These are phyloP conservation scores for Marasmius sp. DNA, from an alignment of 1,284 basidiomycete genomes.

Conservation along the genomic window DNA sequence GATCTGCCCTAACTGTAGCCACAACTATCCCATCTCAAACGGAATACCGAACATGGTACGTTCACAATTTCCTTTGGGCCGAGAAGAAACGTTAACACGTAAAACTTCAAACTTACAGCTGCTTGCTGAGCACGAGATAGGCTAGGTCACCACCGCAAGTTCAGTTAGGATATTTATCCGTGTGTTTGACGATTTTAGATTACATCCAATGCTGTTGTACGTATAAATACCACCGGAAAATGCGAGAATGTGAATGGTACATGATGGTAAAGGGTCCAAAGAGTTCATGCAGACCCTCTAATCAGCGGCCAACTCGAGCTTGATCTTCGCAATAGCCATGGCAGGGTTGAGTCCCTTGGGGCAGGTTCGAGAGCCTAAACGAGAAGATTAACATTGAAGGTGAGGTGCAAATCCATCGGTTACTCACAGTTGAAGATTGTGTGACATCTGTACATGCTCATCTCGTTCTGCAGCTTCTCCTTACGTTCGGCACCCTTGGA, in stretches of 20 bases:
- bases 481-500: constrained; percentile 79
- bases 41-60: constrained; percentile 98
- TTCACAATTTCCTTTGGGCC: constrained; percentile 8
- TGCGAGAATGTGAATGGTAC: background rate
- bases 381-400: background rate
- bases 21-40: constrained; percentile 88
- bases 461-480: constrained; percentile 92
- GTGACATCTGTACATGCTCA: constrained; percentile 92
- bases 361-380: constrained; percentile 80
- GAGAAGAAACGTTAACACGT: background rate
- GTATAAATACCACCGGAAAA: background rate
- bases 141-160: constrained; percentile 26
- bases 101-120: constrained; percentile 50
- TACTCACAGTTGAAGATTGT: constrained; percentile 94
- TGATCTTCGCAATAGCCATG: constrained; percentile 85
- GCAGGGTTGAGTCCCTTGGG: constrained; percentile 96
- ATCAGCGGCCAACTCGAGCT: constrained; percentile 83
- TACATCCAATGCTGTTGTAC: background rate
- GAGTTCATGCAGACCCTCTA: constrained; percentile 30
- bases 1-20: constrained; percentile 92
- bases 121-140: constrained; percentile 89
- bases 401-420: background rate
- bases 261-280: background rate
- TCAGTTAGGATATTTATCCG: background rate
- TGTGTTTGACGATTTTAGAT: background rate